Evolutionary conservation across 805 yeast species (phyloP), one percentile per base, ranked within the genome.

Genomic region (Starmera dryadoides): DNA sequence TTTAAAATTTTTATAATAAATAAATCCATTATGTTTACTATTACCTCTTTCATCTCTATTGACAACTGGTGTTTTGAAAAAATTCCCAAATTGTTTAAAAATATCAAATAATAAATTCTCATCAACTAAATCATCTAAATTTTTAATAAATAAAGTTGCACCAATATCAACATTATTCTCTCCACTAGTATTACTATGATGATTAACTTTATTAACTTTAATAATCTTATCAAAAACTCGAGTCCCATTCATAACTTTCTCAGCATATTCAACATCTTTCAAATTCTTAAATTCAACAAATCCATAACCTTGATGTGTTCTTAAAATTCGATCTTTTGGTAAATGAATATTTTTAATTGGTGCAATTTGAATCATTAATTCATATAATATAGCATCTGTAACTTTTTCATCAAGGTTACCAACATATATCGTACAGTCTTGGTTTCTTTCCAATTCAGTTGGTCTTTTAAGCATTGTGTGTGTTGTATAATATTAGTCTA

Each of bases 371-470:
- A 85, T 58, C 57, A 88, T 79, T 17, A 93, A 69, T 58, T 93
- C 98, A 53, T 81, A 86, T 22, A 93, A 59, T 16, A 89, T 53
- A 2, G 69, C 62, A 50, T 86, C 95, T 1, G 79, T 77, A 5
- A 79, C 95, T 35, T 74, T 72, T 1, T 81, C 77, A 47, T 86
- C 96, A 4, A 93, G 61, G 48, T 88, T 86, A 1, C 97, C 96
- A 14, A 88, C 71, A 55, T 86, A 88, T 1, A 88, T 57, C 2
- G 94, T 73, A 2, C 78, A 75, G 31, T 76, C 78, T 37, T 71
- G 74, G 50, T 80, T 78, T 36, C 79, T 63, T 35, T 78, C 79
- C 6, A 63, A 44, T 26, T 71, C 77, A 10, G 46, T 42, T 2
- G 58, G 60, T 37, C 56, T 61, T 28, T 61, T 54, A 36, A 67